Conservation (phyloP, 495 filamentous ascomycete species). For the Tuber indicum region DNA sequence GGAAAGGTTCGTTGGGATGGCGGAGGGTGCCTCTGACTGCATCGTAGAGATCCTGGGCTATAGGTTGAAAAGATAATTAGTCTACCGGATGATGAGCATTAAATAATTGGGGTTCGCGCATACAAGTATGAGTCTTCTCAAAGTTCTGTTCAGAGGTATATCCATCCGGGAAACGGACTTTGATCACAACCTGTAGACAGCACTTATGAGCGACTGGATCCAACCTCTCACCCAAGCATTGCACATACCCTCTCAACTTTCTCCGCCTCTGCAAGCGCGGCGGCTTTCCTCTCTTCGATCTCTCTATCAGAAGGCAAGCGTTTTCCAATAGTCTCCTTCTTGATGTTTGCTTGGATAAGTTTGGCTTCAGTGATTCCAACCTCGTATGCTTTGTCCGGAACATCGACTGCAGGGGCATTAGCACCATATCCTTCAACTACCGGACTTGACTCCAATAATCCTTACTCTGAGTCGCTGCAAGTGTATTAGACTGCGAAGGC, state of each 20-base stretch:
- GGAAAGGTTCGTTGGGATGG: conserved; percentile 48
- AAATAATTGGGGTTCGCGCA: conserved; percentile 34
- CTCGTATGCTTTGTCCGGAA: conserved; percentile 65
- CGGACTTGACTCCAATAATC: background rate
- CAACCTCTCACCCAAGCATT: background rate
- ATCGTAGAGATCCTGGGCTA: conserved; percentile 43
- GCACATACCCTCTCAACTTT: conserved; percentile 52
- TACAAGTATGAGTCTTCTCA: conserved; percentile 31
- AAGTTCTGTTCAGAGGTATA: conserved; percentile 38
- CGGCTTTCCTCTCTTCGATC: conserved; percentile 53
- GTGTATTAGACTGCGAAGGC: conserved; percentile 63
- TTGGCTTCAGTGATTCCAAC: conserved; percentile 82
- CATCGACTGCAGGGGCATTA: conserved; percentile 45
- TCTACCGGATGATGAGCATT: conserved; percentile 49
- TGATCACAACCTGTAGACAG: conserved; percentile 54
- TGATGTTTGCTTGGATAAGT: conserved; percentile 67
- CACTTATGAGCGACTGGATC: conserved; percentile 8
- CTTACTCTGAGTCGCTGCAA: conserved; percentile 56
- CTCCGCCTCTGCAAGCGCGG: conserved; percentile 56
- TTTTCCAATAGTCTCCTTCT: conserved; percentile 56
- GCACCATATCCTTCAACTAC: conserved; percentile 19
- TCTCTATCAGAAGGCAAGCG: conserved; percentile 65
- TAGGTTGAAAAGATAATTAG: conserved; percentile 40
- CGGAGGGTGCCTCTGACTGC: conserved; percentile 34
- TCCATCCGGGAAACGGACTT: conserved; percentile 82